phyloP scores from a whole-genome alignment of 805 yeast genomes.

The Suhomyces faveliae region DNA sequence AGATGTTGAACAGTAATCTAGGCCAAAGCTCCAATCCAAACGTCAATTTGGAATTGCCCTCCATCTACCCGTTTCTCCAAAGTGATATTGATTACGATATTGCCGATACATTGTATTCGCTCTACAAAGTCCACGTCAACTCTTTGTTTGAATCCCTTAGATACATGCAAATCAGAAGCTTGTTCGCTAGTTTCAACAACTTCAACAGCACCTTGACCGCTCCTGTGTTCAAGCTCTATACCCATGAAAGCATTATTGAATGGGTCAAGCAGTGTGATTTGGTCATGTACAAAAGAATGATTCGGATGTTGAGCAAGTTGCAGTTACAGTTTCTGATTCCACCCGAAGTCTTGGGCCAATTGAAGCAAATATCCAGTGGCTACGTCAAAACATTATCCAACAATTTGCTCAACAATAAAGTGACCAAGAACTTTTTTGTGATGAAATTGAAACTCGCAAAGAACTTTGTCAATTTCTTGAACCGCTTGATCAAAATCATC shows the following conservation, averaged over 20 bases:
- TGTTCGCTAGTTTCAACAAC: constrained; percentile 51
- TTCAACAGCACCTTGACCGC: constrained; percentile 58
- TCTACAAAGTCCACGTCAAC: constrained; percentile 64
- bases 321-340: constrained; percentile 57
- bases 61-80: constrained; percentile 45
- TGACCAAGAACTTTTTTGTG: constrained; percentile 51
- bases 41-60: constrained; percentile 28
- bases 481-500: constrained; percentile 53
- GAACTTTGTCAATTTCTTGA: constrained; percentile 51
- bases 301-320: constrained; percentile 61
- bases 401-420: constrained; percentile 31
- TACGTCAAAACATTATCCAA: constrained; percentile 47
- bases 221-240: constrained; percentile 60
- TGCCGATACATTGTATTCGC: constrained; percentile 58
- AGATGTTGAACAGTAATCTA: constrained; percentile 5
- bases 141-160: constrained; percentile 64
- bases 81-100: constrained; percentile 51
- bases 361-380: constrained; percentile 51
- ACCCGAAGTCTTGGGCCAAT: constrained; percentile 48
- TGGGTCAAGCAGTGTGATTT: constrained; percentile 74
- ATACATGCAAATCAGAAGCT: constrained; percentile 61
- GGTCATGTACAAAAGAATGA: constrained; percentile 52
- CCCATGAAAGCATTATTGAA: constrained; percentile 43
- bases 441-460: constrained; percentile 55
- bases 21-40: constrained; percentile 11